Evolutionary conservation across 257 asterid genomes (phyloP), one percentile per base, ranked within the genome.

Genomic region (Forsythia suspensa): DNA sequence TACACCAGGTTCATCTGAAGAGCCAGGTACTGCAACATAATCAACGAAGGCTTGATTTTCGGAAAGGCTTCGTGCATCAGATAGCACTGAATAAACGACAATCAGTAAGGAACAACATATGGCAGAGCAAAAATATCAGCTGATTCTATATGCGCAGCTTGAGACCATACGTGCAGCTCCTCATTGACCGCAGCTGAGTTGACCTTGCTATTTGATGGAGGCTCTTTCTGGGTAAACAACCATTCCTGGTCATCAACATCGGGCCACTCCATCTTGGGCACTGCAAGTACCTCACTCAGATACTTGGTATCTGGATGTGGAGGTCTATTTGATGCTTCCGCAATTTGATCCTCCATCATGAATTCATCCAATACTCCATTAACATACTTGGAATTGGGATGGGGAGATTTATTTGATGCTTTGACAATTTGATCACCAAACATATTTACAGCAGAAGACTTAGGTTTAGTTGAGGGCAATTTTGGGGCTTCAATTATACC

Each of bases 51-150:
- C 40, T 34, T n/a, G 70, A 34, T 57, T 79, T 39, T 59, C 77
- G 29, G 34, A 70, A 66, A 76, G 63, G 39, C 75, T 41, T 72
- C 9, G 18, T 44, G 77, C 75, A 72, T 66, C 52, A 74, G n/a
- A 68, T 65, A 42, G 63, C 74, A 46, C 75, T 66, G 61, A 13
- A 36, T 43, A 46, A 66, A 52, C 57, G 73, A 57, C 57, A 43
- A 83, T 92, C 93, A 93, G 86, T 85, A 90, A 77, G 97, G 97
- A 78, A 93, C 78, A 71, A 93, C 97, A 76, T 90, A 93, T 73
- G 97, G 97, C 80, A 91, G 80, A 63, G 95, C 97, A 76, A 67
- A 82, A 52, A 91, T 55, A 81, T 89, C 97, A 66, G 89, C 90
- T 48, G 97, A 70, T 74, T 87, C 92, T 42, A 93, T 78, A 46